Conservation (phyloP, 192 early-diverging fungal species). For the Chytriomyces hyalinus region DNA sequence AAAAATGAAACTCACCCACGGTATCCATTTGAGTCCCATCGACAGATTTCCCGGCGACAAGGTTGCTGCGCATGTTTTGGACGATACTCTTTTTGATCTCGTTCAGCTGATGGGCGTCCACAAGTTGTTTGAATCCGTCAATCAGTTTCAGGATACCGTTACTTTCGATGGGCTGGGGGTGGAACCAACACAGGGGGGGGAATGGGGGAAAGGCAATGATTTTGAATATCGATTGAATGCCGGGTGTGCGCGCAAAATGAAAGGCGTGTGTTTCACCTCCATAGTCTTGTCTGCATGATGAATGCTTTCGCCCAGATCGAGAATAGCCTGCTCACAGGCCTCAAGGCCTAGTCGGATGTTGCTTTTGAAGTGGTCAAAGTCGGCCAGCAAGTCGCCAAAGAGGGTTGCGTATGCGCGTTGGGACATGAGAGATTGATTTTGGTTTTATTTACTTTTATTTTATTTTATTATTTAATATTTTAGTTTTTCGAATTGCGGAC, state of each 20-base stretch:
- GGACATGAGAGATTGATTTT: not conserved
- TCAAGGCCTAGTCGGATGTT: not conserved
- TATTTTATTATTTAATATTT: too few relatives aligned
- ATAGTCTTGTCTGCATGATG: not conserved
- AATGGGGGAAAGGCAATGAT: too few relatives aligned
- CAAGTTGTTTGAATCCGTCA: not conserved
- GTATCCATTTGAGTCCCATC: not conserved
- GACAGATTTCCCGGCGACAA: not conserved
- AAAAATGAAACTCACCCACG: not conserved
- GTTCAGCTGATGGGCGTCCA: not conserved
- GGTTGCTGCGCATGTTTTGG: not conserved
- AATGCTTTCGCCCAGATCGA: not conserved
- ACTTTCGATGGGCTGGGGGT: not conserved
- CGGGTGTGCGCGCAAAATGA: too few relatives aligned
- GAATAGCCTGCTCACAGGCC: not conserved
- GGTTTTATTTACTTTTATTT: too few relatives aligned
- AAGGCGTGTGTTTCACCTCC: not conserved
- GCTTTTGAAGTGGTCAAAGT: not conserved
- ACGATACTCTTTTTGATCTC: not conserved
- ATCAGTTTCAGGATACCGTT: not conserved
- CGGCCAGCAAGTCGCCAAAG: not conserved
- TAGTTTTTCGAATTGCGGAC: too few relatives aligned
- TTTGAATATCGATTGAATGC: too few relatives aligned
- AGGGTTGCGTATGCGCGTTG: slow-evolving; percentile 1
- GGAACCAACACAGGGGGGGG: too few relatives aligned